Percentiles rank a stretch among this genome's conserved stretches.
Conservation (phyloP, 2,329 filamentous ascomycete genomes). For the Dendrostoma leiphaemia region DNA sequence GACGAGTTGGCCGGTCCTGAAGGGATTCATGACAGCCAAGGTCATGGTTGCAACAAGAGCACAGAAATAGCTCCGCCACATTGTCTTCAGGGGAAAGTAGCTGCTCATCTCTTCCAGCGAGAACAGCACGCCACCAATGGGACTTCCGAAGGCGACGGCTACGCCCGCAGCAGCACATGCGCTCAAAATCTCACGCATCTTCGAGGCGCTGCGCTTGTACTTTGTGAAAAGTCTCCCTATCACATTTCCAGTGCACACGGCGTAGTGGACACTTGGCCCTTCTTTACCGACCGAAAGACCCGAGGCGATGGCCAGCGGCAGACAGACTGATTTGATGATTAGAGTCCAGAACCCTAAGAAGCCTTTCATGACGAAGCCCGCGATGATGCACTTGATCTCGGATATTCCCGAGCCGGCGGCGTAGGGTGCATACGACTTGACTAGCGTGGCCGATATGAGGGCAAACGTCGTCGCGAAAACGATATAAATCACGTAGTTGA, state of each 20-base stretch:
- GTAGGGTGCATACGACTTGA: slow-evolving; percentile 91
- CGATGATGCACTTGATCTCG: slow-evolving; percentile 99
- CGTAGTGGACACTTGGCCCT: slow-evolving; percentile 97
- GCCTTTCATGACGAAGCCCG: slow-evolving; percentile 98
- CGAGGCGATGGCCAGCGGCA: slow-evolving; percentile 90
- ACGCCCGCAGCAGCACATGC: slow-evolving; percentile 94
- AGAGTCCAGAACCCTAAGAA: slow-evolving; percentile 91
- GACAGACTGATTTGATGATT: slow-evolving; percentile 86
- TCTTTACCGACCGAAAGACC: slow-evolving; percentile 96
- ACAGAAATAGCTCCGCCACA: slow-evolving; percentile 98
- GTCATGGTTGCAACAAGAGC: slow-evolving; percentile 92
- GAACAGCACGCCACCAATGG: slow-evolving; percentile 94
- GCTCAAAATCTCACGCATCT: slow-evolving; percentile 91
- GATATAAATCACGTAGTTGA: slow-evolving; percentile 89
- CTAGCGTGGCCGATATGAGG: slow-evolving; percentile 76
- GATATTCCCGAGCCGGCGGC: slow-evolving; percentile 96
- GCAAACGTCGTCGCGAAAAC: slow-evolving; percentile 82
- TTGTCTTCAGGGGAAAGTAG: slow-evolving; percentile 92
- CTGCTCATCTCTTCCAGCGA: slow-evolving; percentile 97
- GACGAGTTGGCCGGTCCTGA: slow-evolving; percentile 93
- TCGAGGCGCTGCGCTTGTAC: slow-evolving; percentile 86
- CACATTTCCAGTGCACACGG: slow-evolving; percentile 95
- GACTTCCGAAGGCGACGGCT: slow-evolving; percentile 93
- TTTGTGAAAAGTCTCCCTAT: slow-evolving; percentile 91
- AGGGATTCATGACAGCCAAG: slow-evolving; percentile 93